phyloP scores from a whole-genome alignment of 768 basidiomycete genomes.

The Leucosporidium scottii region DNA sequence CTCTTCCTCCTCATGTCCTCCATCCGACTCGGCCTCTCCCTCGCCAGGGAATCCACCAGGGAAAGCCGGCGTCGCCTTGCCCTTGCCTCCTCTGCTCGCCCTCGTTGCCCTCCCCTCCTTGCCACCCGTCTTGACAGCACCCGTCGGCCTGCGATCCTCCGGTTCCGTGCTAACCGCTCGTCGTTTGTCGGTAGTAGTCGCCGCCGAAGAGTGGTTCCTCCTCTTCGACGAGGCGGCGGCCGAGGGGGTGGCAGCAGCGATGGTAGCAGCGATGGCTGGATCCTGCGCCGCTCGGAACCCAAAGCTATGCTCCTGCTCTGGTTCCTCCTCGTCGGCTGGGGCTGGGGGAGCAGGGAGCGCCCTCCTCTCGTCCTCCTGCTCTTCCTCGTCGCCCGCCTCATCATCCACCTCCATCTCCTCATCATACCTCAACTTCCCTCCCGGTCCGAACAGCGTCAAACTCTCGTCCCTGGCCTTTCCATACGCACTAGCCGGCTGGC shows the following conservation, averaged over 20 bases:
- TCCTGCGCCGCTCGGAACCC: background rate
- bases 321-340: background rate
- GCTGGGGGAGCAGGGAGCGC: too few relatives aligned
- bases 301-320: background rate
- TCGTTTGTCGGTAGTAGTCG: background rate
- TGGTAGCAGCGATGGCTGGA: conserved; percentile 4
- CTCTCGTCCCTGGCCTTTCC: too few relatives aligned
- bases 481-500: background rate
- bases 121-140: too few relatives aligned
- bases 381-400: too few relatives aligned
- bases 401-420: background rate
- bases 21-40: background rate
- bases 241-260: conserved; percentile 1
- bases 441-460: background rate
- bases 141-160: background rate
- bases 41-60: background rate
- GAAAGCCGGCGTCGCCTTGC: background rate
- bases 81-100: background rate
- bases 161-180: background rate
- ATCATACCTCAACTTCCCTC: background rate
- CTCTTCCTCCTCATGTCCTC: background rate
- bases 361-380: too few relatives aligned
- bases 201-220: background rate
- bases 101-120: too few relatives aligned
- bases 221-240: background rate